A percentile compares a stretch with the other conserved stretches of the same genome.
These are phyloP conservation scores for Lactarius hengduanensis DNA, from an alignment of 768 basidiomycete species.

Conservation along the genomic window DNA sequence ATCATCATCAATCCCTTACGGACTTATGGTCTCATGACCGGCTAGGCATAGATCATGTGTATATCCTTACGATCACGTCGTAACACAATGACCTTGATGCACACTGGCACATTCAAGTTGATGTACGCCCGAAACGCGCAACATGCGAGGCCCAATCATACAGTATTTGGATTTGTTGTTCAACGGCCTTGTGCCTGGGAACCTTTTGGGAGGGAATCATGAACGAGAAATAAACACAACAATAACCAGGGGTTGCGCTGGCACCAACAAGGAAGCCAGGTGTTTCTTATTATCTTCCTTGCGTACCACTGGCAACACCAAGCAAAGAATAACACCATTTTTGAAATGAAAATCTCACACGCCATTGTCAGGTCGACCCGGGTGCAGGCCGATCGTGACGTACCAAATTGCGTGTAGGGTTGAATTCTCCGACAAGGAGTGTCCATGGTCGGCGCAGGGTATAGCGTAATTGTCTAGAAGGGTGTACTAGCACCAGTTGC, in stretches of 20 bases:
- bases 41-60: not conserved
- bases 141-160: not conserved
- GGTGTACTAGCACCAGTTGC: not conserved
- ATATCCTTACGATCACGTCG: not conserved
- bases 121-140: conserved; percentile 8
- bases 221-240: conserved; percentile 2
- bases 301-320: too few species aligned
- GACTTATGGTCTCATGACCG: not conserved
- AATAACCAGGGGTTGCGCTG: not conserved
- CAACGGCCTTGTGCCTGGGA: conserved; percentile 10
- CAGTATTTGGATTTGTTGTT: conserved; percentile 9
- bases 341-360: not conserved
- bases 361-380: not conserved
- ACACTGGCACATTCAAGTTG: not conserved
- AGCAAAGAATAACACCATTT: not conserved
- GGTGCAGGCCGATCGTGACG: conserved; percentile 18
- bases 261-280: not conserved
- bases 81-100: not conserved
- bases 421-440: conserved; percentile 1
- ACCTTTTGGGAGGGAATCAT: too few species aligned
- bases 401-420: conserved; percentile 7
- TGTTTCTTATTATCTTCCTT: not conserved
- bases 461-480: conserved; percentile 15
- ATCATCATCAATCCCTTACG: not conserved
- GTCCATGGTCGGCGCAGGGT: not conserved